Evolutionary conservation across 1,139 yeast genomes (phyloP), one percentile per base, ranked within the genome.

Genomic region (Kodamaea fungicola): DNA sequence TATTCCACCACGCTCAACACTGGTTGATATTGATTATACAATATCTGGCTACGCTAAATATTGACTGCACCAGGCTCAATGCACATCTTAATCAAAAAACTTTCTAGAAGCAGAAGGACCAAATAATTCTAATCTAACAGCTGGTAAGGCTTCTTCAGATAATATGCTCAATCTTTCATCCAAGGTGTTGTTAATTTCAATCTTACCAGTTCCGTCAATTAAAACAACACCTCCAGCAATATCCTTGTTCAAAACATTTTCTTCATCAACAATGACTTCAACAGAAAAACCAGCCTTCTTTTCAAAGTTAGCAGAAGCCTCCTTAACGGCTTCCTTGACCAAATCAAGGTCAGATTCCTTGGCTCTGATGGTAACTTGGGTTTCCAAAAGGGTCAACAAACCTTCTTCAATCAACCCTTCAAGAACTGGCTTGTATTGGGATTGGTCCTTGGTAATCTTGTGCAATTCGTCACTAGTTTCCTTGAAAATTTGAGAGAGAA

Each of bases 111-210:
- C 66, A 22, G 97, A 84, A 41, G 87, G 82, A 39, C 98, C 98
- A 62, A 89, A 92, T 57, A 92, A 70, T 54, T 89, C 95, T 47
- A 84, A 71, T 68, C 97, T 83, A 50, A 94, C 83, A 39, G 90
- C 95, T 36, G 99, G 99, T 51, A 94, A 77, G 7, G 96, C 86
- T 55, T 81, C 87, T 60, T 85, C 85, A 33, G 86, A 76, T 55
- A 92, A 74, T 46, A 94, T 70, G 55, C 80, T 77, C 58, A 92
- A 78, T 67, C 99, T 86, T 71, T 90, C 97, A 55, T 88, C 96
- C 56, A 94, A 76, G 29, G 98, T 90, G 70, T 92, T 92, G 66
- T 87, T 74, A 42, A 92, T 88, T 52, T 83, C 90, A 50, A 94
- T 90, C 67, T 85, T 88, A 40, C 95, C 95, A 27, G 77, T 60